Evolutionary conservation across 495 filamentous ascomycete genomes (phyloP).

Genomic region (Daldinia decipiens): DNA sequence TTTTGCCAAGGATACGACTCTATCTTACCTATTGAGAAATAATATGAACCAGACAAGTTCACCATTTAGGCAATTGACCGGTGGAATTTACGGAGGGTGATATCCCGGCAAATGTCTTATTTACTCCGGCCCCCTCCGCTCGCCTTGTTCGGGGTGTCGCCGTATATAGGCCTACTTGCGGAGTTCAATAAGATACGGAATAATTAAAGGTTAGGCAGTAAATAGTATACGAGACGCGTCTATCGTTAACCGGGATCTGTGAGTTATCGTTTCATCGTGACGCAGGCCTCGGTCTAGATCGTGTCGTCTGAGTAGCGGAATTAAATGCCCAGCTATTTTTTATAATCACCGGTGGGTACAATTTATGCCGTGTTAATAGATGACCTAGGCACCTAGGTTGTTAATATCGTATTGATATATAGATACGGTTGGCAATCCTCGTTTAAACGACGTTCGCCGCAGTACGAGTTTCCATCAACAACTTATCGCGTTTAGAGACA

Average conservation of each 20-base stretch:
- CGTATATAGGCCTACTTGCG: background rate
- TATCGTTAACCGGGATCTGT: slow-evolving; percentile 11
- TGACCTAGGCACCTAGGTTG: no score
- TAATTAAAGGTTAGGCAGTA: background rate
- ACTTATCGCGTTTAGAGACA: background rate
- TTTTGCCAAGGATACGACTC: background rate
- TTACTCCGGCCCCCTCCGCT: slow-evolving; percentile 6
- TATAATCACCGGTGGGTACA: background rate
- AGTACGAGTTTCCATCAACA: background rate
- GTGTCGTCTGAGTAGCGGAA: background rate
- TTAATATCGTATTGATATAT: slow-evolving; percentile 12
- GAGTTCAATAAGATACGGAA: slow-evolving; percentile 23
- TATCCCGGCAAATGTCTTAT: slow-evolving; percentile 25
- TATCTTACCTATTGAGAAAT: slow-evolving; percentile 7
- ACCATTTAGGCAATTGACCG: slow-evolving; percentile 37
- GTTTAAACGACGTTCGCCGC: background rate
- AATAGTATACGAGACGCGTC: background rate
- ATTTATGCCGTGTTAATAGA: background rate
- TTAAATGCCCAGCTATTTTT: slow-evolving; percentile 3
- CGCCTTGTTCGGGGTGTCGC: background rate
- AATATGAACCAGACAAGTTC: background rate
- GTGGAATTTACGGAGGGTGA: slow-evolving; percentile 28
- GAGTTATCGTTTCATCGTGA: slow-evolving; percentile 17
- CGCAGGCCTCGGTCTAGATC: slow-evolving; percentile 20
- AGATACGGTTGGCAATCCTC: background rate